Evolutionary conservation across 2,329 filamentous ascomycete genomes (phyloP), one percentile per base, ranked within the genome.

Genomic region (Aureobasidium sp.): DNA sequence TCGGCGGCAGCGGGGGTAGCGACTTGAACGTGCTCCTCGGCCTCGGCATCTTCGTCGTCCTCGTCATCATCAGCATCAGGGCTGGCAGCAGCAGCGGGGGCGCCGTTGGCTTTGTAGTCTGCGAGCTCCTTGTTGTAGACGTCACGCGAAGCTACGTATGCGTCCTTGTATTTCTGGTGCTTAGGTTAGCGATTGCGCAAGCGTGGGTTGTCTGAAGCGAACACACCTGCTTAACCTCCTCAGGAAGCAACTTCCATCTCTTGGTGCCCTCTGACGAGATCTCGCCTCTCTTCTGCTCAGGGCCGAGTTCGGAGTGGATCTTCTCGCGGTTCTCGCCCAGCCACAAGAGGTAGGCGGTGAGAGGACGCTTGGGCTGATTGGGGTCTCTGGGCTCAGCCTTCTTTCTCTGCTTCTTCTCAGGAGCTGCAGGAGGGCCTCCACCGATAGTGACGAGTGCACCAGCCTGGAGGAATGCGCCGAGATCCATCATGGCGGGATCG

Each of bases 271-370:
- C 91, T 64, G 90, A 85, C 72, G 91, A 88, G 53, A 97, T 89
- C 62, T 92, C 90, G 70, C 91, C 91, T 48, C 61, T 63, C 61
- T 67, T 65, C 73, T 88, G 87, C 8, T 87, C 85, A 63, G 85
- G 82, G n/a, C 84, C 73, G 12, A 96, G 82, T 50, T 74, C 71
- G 5, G 72, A 70, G 62, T 89, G 87, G 68, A 97, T 94, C 72
- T 90, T 87, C 57, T 86, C 83, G 54, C 94, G 89, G 66, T 91
- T 91, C 66, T 89, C 87, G 74, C 95, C 89, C 81, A 96, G 91
- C 79, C 91, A 97, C 64, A 97, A 80, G 80, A 97, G 96, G 80
- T 95, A 97, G 2, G 93, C 91, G 6, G 93, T 97, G 71, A 97
- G 76, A 9, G 93, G 92, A 56, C 92, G 86, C 84, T 97, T 97